Conservation (phyloP, 2,329 filamentous ascomycete species). For the Paecilomyces variotii region DNA sequence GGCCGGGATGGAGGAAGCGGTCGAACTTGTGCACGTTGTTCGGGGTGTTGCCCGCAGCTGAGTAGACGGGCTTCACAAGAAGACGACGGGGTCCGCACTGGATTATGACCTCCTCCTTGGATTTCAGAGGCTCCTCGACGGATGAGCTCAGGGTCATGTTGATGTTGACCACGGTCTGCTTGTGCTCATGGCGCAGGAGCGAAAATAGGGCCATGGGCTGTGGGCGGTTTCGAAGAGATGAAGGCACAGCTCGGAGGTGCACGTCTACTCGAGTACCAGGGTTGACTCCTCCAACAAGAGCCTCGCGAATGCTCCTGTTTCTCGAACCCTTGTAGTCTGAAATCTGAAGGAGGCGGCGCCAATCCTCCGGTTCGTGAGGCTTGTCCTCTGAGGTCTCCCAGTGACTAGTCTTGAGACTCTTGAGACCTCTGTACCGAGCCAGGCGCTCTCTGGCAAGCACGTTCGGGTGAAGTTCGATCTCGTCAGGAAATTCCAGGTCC, state of each 20-base stretch:
- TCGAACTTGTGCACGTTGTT: slow-evolving; percentile 98
- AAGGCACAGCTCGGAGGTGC: slow-evolving; percentile 56
- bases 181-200: slow-evolving; percentile 88
- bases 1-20: slow-evolving; percentile 82
- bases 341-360: slow-evolving; percentile 76
- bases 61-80: slow-evolving; percentile 84
- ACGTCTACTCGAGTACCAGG: slow-evolving; percentile 78
- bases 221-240: slow-evolving; percentile 42
- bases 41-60: slow-evolving; percentile 76
- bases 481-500: slow-evolving; percentile 92
- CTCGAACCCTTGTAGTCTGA: slow-evolving; percentile 83
- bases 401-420: slow-evolving; percentile 75
- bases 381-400: slow-evolving; percentile 88
- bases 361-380: slow-evolving; percentile 81
- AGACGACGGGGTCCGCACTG: slow-evolving; percentile 86
- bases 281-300: slow-evolving; percentile 76
- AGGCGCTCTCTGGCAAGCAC: slow-evolving; percentile 80
- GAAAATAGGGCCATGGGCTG: slow-evolving; percentile 72
- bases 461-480: slow-evolving; percentile 87
- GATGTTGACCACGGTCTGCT: slow-evolving; percentile 82
- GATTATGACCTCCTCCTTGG: slow-evolving; percentile 85
- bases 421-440: slow-evolving; percentile 79
- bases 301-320: slow-evolving; percentile 68
- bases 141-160: slow-evolving; percentile 79
- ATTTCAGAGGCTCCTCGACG: slow-evolving; percentile 66